phyloP scores from a whole-genome alignment of 2,329 filamentous ascomycete species.

The Neoarthrinium moseri region DNA sequence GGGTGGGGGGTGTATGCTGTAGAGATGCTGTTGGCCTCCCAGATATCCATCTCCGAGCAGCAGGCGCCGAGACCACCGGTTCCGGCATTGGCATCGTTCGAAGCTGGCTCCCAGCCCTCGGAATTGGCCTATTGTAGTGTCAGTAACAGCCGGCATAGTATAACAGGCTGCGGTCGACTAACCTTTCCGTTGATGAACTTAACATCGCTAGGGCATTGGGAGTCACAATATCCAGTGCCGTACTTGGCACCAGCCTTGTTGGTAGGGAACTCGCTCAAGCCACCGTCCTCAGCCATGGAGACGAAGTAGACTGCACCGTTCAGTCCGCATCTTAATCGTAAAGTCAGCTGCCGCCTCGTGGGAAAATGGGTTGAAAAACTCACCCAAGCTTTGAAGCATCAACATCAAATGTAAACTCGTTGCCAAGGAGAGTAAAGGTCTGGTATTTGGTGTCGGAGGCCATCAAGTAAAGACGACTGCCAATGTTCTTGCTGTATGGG shows the following conservation, averaged over 20 bases:
- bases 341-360: no score
- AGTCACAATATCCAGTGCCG: constrained; percentile 56
- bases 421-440: constrained; percentile 55
- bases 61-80: constrained; percentile 47
- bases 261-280: constrained; percentile 39
- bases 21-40: constrained; percentile 61
- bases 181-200: constrained; percentile 49
- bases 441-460: constrained; percentile 53
- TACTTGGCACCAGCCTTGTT: constrained; percentile 51
- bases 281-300: constrained; percentile 54
- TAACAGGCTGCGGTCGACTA: no score
- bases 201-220: constrained; percentile 45
- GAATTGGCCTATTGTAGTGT: constrained; percentile 35
- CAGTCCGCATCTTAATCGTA: constrained; percentile 50
- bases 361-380: constrained; percentile 6
- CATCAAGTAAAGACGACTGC: constrained; percentile 56
- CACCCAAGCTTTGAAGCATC: constrained; percentile 54
- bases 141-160: neutral
- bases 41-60: constrained; percentile 60
- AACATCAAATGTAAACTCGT: constrained; percentile 64
- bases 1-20: constrained; percentile 60
- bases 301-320: constrained; percentile 62
- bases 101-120: constrained; percentile 43
- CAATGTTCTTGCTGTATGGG: constrained; percentile 34
- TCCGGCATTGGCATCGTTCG: constrained; percentile 49